These are phyloP conservation scores for Coniferiporia sulphurascens DNA, from an alignment of 1,284 basidiomycete genomes.

Conservation along the genomic window DNA sequence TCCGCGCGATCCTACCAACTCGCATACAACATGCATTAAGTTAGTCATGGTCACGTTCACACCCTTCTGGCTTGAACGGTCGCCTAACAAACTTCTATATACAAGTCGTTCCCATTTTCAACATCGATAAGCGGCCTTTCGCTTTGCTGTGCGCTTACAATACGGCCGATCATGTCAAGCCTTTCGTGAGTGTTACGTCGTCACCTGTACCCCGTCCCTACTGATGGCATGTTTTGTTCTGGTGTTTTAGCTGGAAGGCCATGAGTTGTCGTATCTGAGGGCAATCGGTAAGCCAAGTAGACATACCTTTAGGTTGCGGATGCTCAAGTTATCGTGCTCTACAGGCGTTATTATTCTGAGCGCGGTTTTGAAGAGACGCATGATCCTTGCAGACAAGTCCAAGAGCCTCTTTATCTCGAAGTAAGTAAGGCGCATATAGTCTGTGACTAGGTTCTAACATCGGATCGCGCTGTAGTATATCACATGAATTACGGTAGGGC, in stretches of 20 bases:
- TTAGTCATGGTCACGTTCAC: conserved; percentile 33
- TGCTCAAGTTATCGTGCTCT: too few species aligned
- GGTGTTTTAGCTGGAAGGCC: conserved; percentile 70
- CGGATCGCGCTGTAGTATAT: conserved; percentile 57
- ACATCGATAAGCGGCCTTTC: conserved; percentile 91
- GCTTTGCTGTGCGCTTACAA: conserved; percentile 90
- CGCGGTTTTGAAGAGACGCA: conserved; percentile 87
- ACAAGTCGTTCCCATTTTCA: conserved; percentile 85
- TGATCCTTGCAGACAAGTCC: conserved; percentile 93
- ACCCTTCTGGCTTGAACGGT: background rate
- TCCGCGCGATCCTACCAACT: conserved; percentile 74
- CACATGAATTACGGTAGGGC: conserved; percentile 73
- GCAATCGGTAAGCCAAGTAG: conserved; percentile 58
- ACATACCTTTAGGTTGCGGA: background rate
- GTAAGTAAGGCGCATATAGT: conserved; percentile 35
- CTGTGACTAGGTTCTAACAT: conserved; percentile 22
- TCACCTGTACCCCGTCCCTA: background rate
- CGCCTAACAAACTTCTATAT: background rate
- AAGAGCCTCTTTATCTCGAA: conserved; percentile 90
- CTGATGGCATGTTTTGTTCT: background rate
- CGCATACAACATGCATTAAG: conserved; percentile 83
- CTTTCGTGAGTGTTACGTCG: conserved; percentile 54
- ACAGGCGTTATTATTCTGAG: conserved; percentile 90
- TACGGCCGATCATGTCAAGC: conserved; percentile 71
- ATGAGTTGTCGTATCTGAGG: conserved; percentile 87